Base-by-base conservation (phyloP, 2,329 filamentous ascomycete genomes). In the Ceratocystis ficicola region DNA sequence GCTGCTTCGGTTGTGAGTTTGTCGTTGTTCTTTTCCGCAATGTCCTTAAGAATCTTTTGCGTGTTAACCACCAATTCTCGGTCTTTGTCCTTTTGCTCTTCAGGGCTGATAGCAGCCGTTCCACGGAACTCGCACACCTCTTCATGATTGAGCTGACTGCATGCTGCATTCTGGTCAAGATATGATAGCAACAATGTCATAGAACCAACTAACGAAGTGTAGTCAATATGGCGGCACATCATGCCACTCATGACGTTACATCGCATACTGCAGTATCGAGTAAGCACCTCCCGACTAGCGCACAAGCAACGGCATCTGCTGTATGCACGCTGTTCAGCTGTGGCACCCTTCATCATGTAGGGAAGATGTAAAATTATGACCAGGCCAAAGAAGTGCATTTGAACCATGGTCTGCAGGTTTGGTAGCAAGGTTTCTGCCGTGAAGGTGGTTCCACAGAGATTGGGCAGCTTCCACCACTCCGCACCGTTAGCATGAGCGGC, bases 311-410 rank as follows among this genome's bases (percentile, higher is more conserved):
- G 70, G 12, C 76, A 75, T 65, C 78, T 81, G 69, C 77, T 81
- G 69, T 80, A 79, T 22, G 80, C 76, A 65, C 78, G 77, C 17
- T 75, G 74, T 5, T 72, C 72, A 20, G 75, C 74, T 22, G 71
- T 69, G 0, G 73, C 70, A 44, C 76, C 72, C 28, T 75, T 76
- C 10, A 83, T 75, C 72, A 84, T 79, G 68, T 80, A 83, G 0
- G 82, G 82, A 1, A 84, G 74, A 67, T 85, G 81, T 0, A 84
- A 75, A 7, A 81, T 75, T 44, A 80, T 76, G 6, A 83, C 72
- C 2, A 83, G 74, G 44, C 78, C 76, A 69, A 79, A 78, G 68
- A 83, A 79, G 1, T 77, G 75, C 59, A 83, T 75, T 66, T 84
- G 81, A 5, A 78, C 71, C 70, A 80, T 77, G 5, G 79, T 63